Base-by-base conservation (phyloP, 192 early-diverging fungal genomes). In the Rhizophagus prolifer region DNA sequence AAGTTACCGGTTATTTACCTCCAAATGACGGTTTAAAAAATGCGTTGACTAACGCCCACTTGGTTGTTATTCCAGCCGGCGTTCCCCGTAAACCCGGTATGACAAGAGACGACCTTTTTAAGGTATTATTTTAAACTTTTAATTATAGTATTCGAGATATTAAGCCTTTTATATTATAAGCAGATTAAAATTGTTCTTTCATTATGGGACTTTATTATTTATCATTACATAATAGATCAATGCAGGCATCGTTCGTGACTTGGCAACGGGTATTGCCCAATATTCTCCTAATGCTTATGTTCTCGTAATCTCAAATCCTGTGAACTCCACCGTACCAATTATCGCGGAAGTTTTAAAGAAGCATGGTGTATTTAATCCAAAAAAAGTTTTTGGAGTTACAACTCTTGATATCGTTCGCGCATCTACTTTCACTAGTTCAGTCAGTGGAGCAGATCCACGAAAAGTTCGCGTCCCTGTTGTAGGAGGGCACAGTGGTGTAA, bases 51-150 rank as follows among this genome's bases (percentile, higher is more conserved):
- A 92, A 85, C 60, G 86, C 93, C n/a, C 86, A 91, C 70, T 82
- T 95, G 59, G 93, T 99, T 72, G 93, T 99, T 65, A 98, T 99
- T 80, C 97, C 97, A 26, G 97, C 96, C 72, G 96, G 97, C 82
- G 93, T 99, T 21, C 97, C 97, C 72, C 92, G 97, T 82, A 99
- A 99, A 92, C 97, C 96, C 72, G 97, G 96, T 69, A 99, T 99
- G 97, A 95, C 96, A 78, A 93, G 97, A 82, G 96, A 99, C 81
- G 97, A 99, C 76, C 86, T 99, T 76, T 99, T 99, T 92, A 99
- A 97, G 70, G 78, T 80, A 67, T 21, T 21, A 8, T 36, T 46
- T 26, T 38, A 54, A 19, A 60, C 0, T n/a, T 34, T 19, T 21
- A 21, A 54, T 50, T 50, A 50, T 38, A 38, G 7, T 38, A 38